These are phyloP conservation scores for Teratosphaeria nubilosa DNA, from an alignment of 2,329 filamentous ascomycete species.

Conservation along the genomic window DNA sequence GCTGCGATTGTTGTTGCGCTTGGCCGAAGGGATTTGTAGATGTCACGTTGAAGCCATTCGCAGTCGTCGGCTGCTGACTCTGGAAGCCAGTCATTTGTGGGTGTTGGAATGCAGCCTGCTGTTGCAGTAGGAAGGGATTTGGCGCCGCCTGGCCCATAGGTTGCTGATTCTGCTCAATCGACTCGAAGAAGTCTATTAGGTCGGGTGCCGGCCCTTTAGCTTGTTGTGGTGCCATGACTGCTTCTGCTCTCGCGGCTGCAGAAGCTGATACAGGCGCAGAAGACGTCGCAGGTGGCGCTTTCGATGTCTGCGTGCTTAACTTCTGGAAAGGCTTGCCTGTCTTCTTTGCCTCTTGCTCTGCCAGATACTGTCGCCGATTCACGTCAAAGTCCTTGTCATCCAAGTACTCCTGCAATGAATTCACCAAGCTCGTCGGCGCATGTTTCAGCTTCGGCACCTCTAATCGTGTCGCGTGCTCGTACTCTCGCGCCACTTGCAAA, in stretches of 20 bases:
- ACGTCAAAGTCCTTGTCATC: slow-evolving; percentile 92
- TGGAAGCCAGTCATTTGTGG: slow-evolving; percentile 16
- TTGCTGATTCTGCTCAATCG: slow-evolving; percentile 81
- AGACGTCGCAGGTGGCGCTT: slow-evolving; percentile 29
- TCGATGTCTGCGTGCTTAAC: slow-evolving; percentile 21
- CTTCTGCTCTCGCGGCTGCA: slow-evolving; percentile 3
- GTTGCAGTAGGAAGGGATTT: slow-evolving; percentile 5
- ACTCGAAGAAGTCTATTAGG: slow-evolving; percentile 89
- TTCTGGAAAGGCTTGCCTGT: slow-evolving; percentile 32
- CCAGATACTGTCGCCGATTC: slow-evolving; percentile 82
- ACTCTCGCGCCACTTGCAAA: slow-evolving; percentile 74
- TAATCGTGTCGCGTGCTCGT: slow-evolving; percentile 82
- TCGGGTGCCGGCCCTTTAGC: slow-evolving; percentile 60
- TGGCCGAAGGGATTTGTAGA: slow-evolving; percentile 30
- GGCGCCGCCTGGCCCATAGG: slow-evolving; percentile 33
- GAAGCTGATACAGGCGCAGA: slow-evolving; percentile 16
- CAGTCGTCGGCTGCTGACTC: slow-evolving; percentile 32
- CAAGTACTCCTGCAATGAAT: slow-evolving; percentile 86
- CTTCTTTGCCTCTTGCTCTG: slow-evolving; percentile 65
- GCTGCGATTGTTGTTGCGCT: slow-evolving; percentile 20
- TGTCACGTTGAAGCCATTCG: slow-evolving; percentile 9
- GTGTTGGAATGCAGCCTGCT: slow-evolving; percentile 13
- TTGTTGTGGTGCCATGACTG: slow-evolving; percentile 11
- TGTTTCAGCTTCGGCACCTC: slow-evolving; percentile 97
- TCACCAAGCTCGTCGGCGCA: slow-evolving; percentile 81